A percentile compares a stretch with the other conserved stretches of the same genome.
These are phyloP conservation scores for Ensete glaucum DNA, from an alignment of 176 grass and related monocot species.

Conservation along the genomic window DNA sequence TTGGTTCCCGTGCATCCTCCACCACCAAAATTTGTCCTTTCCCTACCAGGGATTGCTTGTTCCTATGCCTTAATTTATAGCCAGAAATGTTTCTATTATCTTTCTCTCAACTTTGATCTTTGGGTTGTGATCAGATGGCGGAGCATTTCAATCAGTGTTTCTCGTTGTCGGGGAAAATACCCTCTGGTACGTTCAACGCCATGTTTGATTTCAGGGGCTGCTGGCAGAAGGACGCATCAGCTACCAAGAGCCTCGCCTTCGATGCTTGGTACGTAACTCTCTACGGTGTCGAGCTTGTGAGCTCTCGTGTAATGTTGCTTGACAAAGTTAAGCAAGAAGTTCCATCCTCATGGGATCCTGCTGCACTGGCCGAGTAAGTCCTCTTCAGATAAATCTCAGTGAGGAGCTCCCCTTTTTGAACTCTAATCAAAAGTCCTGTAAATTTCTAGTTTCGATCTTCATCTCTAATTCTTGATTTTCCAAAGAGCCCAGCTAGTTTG, in stretches of 20 bases:
- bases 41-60: not conserved
- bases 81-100: not conserved
- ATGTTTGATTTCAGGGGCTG: constrained; percentile 67
- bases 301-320: constrained; percentile 28
- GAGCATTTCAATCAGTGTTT: constrained; percentile 64
- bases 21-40: not conserved
- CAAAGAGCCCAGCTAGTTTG: no score
- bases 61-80: not conserved
- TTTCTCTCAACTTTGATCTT: not conserved
- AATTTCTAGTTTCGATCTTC: not conserved
- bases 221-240: constrained; percentile 64
- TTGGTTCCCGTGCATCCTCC: not conserved
- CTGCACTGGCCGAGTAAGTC: constrained; percentile 48
- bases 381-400: not conserved
- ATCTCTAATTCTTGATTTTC: no score
- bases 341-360: constrained; percentile 55
- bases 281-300: constrained; percentile 57
- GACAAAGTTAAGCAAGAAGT: constrained; percentile 39
- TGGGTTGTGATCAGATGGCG: constrained; percentile 41
- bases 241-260: constrained; percentile 56
- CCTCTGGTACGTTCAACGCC: constrained; percentile 67
- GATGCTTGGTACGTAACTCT: constrained; percentile 65
- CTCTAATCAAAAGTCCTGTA: not conserved
- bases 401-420: not conserved
- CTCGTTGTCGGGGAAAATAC: constrained; percentile 54